Evolutionary conservation across 169 alveolate genomes (phyloP).

Genomic region (Babesia bigemina): DNA sequence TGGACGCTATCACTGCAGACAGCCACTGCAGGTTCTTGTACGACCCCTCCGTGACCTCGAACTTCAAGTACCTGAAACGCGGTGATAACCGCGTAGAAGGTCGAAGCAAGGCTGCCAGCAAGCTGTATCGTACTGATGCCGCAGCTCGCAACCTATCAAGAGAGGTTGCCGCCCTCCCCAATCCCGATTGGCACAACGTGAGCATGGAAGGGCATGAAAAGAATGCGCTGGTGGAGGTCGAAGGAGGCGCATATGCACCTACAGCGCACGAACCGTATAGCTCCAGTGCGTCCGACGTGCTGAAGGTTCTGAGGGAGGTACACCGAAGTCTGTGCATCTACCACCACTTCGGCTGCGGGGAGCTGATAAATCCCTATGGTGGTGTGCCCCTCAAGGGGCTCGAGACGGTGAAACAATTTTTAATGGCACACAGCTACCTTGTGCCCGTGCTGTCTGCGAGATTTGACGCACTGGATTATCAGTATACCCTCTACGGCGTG

Average conservation of each 20-base stretch:
- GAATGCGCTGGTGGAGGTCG: not conserved
- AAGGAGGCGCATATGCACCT: not conserved
- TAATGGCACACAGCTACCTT: constrained; percentile 6
- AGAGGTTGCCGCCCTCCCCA: not conserved
- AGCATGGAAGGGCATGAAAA: not conserved
- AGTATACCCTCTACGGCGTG: constrained; percentile 21
- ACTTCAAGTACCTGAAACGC: constrained; percentile 38
- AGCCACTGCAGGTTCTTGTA: constrained; percentile 8
- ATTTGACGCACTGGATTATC: constrained; percentile 5
- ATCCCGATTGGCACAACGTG: not conserved
- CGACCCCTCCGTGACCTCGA: constrained; percentile 36
- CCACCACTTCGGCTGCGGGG: constrained; percentile 18
- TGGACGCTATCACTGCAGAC: constrained; percentile 8
- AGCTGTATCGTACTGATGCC: not conserved
- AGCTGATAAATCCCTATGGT: not conserved
- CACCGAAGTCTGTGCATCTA: constrained; percentile 32
- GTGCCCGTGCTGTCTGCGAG: constrained; percentile 9
- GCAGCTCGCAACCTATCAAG: not conserved
- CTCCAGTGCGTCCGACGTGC: not conserved
- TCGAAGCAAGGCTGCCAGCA: not conserved
- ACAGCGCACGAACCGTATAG: not conserved
- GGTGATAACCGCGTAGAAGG: constrained; percentile 18
- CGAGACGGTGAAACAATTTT: constrained; percentile 3
- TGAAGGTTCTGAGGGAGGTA: constrained; percentile 18
- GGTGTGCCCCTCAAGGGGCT: not conserved